Percentiles rank a stretch among this genome's conserved stretches.
Conservation (phyloP, 805 yeast genomes). For the Blastobotrys peoriensis region DNA sequence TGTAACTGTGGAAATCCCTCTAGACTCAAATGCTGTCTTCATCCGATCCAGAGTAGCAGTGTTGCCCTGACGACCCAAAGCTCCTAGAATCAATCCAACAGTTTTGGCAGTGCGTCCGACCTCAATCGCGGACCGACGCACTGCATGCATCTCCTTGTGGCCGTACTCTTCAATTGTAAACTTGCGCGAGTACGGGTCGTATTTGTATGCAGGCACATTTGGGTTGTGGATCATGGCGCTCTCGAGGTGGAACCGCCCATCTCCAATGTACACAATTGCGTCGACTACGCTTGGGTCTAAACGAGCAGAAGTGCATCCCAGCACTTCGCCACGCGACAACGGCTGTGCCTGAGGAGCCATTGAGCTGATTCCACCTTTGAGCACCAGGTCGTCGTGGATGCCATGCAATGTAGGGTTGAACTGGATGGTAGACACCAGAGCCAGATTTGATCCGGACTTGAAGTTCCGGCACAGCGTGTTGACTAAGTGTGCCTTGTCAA, state of each 20-base stretch:
- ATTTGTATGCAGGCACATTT: constrained; percentile 80
- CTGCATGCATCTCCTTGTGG: constrained; percentile 70
- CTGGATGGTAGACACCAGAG: constrained; percentile 92
- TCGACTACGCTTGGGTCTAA: constrained; percentile 44
- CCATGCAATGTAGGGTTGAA: constrained; percentile 92
- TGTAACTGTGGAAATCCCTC: constrained; percentile 67
- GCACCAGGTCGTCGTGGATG: constrained; percentile 49
- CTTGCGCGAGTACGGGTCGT: constrained; percentile 90
- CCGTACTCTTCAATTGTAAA: constrained; percentile 87
- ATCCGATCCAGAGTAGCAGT: constrained; percentile 65
- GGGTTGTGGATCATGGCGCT: constrained; percentile 98
- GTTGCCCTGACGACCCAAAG: constrained; percentile 93
- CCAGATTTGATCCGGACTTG: constrained; percentile 54
- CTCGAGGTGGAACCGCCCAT: constrained; percentile 93
- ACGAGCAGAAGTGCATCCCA: constrained; percentile 92
- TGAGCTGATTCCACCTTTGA: constrained; percentile 45
- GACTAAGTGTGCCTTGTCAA: constrained; percentile 75
- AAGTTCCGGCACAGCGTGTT: constrained; percentile 74
- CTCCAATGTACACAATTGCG: constrained; percentile 90
- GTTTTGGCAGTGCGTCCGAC: constrained; percentile 55
- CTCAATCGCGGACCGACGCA: constrained; percentile 67
- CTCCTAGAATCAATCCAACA: constrained; percentile 84
- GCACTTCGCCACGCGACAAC: constrained; percentile 87
- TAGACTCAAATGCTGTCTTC: constrained; percentile 44
- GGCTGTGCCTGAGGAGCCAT: constrained; percentile 91